Evolutionary conservation across 257 asterid species (phyloP).

Genomic region (Lithospermum erythrorhizon): DNA sequence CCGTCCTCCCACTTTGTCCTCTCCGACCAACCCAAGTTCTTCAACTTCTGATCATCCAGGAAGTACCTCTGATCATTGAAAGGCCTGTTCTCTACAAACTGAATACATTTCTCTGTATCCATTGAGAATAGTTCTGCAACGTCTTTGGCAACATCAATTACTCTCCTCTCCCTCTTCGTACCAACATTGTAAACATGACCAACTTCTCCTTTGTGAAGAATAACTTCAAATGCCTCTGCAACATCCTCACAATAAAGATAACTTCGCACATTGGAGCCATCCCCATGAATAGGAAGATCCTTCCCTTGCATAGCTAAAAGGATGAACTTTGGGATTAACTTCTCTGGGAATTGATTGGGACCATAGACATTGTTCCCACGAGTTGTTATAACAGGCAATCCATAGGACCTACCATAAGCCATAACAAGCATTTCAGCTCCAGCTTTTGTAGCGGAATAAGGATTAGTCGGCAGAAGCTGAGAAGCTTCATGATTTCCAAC

Average conservation of each 20-base stretch:
- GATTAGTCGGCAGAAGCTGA: slow-evolving; percentile 40
- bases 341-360: slow-evolving; percentile 34
- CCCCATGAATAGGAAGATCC: slow-evolving; percentile 33
- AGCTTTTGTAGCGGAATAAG: slow-evolving; percentile 41
- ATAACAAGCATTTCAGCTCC: slow-evolving; percentile 46
- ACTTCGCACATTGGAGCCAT: slow-evolving; percentile 32
- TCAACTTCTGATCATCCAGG: slow-evolving; percentile 22
- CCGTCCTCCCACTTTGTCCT: slow-evolving; percentile 33
- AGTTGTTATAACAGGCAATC: slow-evolving; percentile 35
- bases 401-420: slow-evolving; percentile 39
- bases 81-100: slow-evolving; percentile 33
- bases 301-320: slow-evolving; percentile 35
- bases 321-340: slow-evolving; percentile 32
- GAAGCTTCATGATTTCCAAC: slow-evolving; percentile 36
- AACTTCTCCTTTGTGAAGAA: slow-evolving; percentile 34
- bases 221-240: slow-evolving; percentile 33
- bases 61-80: slow-evolving; percentile 32
- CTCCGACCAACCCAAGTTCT: slow-evolving; percentile 29
- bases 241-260: slow-evolving; percentile 39
- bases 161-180: slow-evolving; percentile 34
- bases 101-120: slow-evolving; percentile 16
- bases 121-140: slow-evolving; percentile 21
- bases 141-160: slow-evolving; percentile 37
- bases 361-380: slow-evolving; percentile 43
- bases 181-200: slow-evolving; percentile 35